These are phyloP conservation scores for Papiliotrema fonsecae DNA, from an alignment of 1,284 basidiomycete genomes.

Conservation along the genomic window DNA sequence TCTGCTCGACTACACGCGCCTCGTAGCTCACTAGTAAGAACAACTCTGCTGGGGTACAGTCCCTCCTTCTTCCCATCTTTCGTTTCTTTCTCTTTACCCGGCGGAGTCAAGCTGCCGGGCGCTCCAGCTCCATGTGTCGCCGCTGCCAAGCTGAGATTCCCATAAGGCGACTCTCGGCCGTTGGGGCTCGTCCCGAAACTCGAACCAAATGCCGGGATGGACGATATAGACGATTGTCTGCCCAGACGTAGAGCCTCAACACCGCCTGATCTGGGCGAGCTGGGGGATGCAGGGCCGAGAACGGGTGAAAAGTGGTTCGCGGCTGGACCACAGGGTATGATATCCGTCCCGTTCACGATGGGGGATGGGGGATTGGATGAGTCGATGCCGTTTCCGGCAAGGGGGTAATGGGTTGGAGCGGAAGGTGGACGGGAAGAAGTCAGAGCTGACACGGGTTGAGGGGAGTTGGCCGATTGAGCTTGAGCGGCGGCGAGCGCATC, in stretches of 20 bases:
- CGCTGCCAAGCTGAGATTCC: conserved; percentile 22
- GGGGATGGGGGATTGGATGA: conserved; percentile 12
- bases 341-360: conserved; percentile 7
- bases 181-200: neutral
- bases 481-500: conserved; percentile 9
- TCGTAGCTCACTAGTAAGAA: conserved; percentile 33
- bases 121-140: conserved; percentile 16
- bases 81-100: conserved; percentile 7
- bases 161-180: conserved; percentile 24
- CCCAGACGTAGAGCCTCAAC: conserved; percentile 21
- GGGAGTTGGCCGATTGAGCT: neutral
- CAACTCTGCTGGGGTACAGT: conserved; percentile 35
- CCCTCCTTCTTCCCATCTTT: conserved; percentile 15
- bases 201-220: neutral
- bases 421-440: conserved; percentile 7
- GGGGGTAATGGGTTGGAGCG: neutral
- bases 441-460: conserved; percentile 4
- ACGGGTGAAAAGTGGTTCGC: conserved; percentile 6
- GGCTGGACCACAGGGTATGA: conserved; percentile 10
- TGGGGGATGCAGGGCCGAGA: conserved; percentile 1
- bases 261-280: conserved; percentile 9
- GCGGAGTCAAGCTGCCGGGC: conserved; percentile 19
- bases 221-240: conserved; percentile 4
- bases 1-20: too few relatives aligned
- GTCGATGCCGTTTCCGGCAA: conserved; percentile 9